phyloP scores from a whole-genome alignment of 2,329 filamentous ascomycete species.

The Dothiorella sarmentorum region DNA sequence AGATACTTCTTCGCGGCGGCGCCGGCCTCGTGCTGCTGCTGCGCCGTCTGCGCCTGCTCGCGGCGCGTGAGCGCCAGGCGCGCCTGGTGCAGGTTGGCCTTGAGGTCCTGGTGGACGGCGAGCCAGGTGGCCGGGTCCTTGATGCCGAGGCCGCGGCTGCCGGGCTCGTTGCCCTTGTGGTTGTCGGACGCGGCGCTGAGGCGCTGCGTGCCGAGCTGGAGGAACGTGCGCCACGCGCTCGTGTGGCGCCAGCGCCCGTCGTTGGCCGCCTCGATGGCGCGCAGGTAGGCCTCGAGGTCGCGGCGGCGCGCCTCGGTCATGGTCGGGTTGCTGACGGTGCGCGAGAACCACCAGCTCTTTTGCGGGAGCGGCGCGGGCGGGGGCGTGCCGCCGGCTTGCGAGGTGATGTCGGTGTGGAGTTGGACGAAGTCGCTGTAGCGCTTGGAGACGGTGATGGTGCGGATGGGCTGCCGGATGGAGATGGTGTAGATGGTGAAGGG shows the following conservation, averaged over 20 bases:
- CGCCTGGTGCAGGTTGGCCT: slow-evolving; percentile 65
- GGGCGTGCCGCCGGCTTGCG: slow-evolving; percentile 60
- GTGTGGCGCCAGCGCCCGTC: slow-evolving; percentile 75
- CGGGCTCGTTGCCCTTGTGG: not conserved
- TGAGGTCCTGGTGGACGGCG: slow-evolving; percentile 71
- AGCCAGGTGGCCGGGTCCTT: slow-evolving; percentile 55
- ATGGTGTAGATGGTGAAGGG: slow-evolving; percentile 77
- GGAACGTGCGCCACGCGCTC: slow-evolving; percentile 67
- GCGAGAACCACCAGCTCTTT: slow-evolving; percentile 78
- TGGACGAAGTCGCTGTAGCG: slow-evolving; percentile 76
- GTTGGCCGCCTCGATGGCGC: slow-evolving; percentile 67
- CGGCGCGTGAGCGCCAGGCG: slow-evolving; percentile 63
- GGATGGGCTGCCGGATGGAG: slow-evolving; percentile 69
- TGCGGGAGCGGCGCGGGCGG: slow-evolving; percentile 66
- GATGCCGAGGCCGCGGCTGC: slow-evolving; percentile 8
- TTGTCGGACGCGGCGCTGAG: not conserved
- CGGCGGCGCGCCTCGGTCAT: slow-evolving; percentile 68
- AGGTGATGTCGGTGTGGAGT: slow-evolving; percentile 61
- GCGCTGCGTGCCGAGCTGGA: slow-evolving; percentile 53
- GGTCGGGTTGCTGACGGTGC: slow-evolving; percentile 58
- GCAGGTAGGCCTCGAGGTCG: slow-evolving; percentile 68
- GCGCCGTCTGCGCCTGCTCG: slow-evolving; percentile 59
- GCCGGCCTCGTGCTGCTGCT: slow-evolving; percentile 64
- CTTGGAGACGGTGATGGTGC: slow-evolving; percentile 72
- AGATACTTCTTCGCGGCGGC: slow-evolving; percentile 72